Base-by-base conservation (phyloP, 129 eudicot species). In the Chrysanthemum seticuspe region DNA sequence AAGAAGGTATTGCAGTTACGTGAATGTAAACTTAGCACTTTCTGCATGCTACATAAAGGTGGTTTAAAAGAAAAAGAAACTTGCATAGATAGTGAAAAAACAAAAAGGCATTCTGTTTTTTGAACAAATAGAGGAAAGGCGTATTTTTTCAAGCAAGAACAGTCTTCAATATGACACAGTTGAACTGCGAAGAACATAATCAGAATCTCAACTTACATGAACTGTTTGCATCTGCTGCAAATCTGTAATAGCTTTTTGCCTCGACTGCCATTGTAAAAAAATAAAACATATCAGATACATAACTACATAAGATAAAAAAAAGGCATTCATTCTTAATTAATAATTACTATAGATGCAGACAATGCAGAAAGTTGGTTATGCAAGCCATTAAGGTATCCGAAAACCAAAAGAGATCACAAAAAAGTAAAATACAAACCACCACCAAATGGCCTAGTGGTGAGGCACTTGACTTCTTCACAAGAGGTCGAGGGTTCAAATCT, bases 231-330 rank as follows among this genome's bases (percentile, higher is more conserved):
- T 88, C 76, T 83, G 93, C n/a, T 86, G 87, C 78, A 95, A 79
- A 83, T 95, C 99, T 4, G 83, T 86, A 56, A 90, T 77, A 55
- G 99, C 99, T 67, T 90, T 95, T 77, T 88, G 89, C 84, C 97
- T 90, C 10, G 99, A 95, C 99, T 91, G 99, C 65, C 80, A 88
- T 61, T 15, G 16, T 53, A 52, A 10, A 64, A 76, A 44, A 81
- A 13, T 44, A 19, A 62, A 67, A 56, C 8, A 65, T 51, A 62
- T 59, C 71, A 36, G 59, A 70, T 50, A 79, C 23, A 29, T 65
- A 23, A 23, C 25, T 23, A 61, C 71, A 65, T 40, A 6, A 15
- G 11, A 18, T 5, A 23, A 23, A 23, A 23, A 36, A 74, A 75
- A 68, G 50, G 49, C 25, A 62, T 36, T 47, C 40, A 61, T 21